Evolutionary conservation across 2,329 filamentous ascomycete species (phyloP), one percentile per base, ranked within the genome.

Genomic region (Geosmithia morbida): DNA sequence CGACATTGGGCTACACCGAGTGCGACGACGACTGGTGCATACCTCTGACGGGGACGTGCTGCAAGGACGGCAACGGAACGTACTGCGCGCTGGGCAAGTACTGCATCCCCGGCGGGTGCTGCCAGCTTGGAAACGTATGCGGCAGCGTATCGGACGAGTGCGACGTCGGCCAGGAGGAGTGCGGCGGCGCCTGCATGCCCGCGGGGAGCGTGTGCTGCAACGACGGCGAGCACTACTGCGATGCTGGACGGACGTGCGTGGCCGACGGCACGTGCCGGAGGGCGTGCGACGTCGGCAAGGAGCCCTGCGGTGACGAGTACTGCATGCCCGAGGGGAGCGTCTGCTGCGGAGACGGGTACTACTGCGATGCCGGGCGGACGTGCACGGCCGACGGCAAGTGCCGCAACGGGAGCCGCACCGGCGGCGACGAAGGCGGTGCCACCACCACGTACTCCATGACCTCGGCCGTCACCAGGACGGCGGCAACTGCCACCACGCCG

Each of bases 101-200:
- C 49, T 65, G 62, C 48, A 49, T 53, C 37, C 7, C 42, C 2
- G 51, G 54, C 5, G 61, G 61, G n/a, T 65, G 62, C 53, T 65
- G 62, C 45, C 49, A 51, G 13, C 46, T 51, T n/a, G 63, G 63
- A 45, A 49, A 59, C 46, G 48, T 55, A 18, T 65, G 62, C 53
- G 50, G 53, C 3, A 60, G 61, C 13, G 54, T 58, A 8, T 26
- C 22, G 8, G 22, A 26, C 22, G 22, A 26, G 41, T 37, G 20
- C 41, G 41, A 43, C 19, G 43, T n/a, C 22, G 37, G 37, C 10
- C 43, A 50, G 3, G 51, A 55, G 11, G 37, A 50, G 17, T 55
- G 53, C 19, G 53, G 52, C 2, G 47, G 50, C 16, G 48, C 48
- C 49, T 55, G 51, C 45, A 54, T 55, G 41, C 53, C 52, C 14